These are phyloP conservation scores for Yamadazyma taylorii DNA, from an alignment of 1,139 yeast genomes.

Conservation along the genomic window DNA sequence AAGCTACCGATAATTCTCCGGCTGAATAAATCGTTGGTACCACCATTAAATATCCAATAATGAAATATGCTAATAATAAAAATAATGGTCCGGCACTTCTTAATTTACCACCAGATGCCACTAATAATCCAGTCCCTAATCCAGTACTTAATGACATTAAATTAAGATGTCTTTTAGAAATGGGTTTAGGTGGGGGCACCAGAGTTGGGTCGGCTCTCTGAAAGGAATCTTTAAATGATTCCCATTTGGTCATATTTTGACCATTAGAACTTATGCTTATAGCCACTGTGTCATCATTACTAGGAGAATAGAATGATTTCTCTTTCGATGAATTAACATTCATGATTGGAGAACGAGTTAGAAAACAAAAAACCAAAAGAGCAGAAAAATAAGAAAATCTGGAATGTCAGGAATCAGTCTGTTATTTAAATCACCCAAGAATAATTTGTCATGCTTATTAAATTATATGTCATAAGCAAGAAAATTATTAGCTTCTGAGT, in stretches of 20 bases:
- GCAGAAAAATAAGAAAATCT: too few relatives aligned
- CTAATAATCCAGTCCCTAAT: conserved; percentile 39
- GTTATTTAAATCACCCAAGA: too few relatives aligned
- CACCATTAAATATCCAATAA: conserved; percentile 36
- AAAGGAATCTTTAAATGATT: conserved; percentile 17
- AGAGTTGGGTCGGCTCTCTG: conserved; percentile 17
- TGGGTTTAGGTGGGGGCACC: conserved; percentile 18
- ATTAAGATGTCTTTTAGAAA: conserved; percentile 28
- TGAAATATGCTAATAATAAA: conserved; percentile 32
- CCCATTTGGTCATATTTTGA: conserved; percentile 11
- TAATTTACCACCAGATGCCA: conserved; percentile 35
- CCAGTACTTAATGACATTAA: conserved; percentile 37
- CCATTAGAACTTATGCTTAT: conserved; percentile 6
- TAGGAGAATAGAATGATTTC: conserved; percentile 6
- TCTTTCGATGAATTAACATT: conserved; percentile 6
- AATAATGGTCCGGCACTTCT: conserved; percentile 36
- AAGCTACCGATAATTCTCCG: conserved; percentile 37
- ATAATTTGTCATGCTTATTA: too few relatives aligned
- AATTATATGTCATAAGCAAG: too few relatives aligned
- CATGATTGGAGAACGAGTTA: too few relatives aligned
- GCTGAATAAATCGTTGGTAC: conserved; percentile 37
- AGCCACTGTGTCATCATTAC: conserved; percentile 12
- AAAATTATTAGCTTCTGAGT: too few relatives aligned
- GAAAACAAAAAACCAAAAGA: too few relatives aligned
- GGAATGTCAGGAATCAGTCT: too few relatives aligned